Percentiles rank a stretch among this genome's conserved stretches.
phyloP scores from a whole-genome alignment of 257 asterid species.

The Gardenia jasminoides region DNA sequence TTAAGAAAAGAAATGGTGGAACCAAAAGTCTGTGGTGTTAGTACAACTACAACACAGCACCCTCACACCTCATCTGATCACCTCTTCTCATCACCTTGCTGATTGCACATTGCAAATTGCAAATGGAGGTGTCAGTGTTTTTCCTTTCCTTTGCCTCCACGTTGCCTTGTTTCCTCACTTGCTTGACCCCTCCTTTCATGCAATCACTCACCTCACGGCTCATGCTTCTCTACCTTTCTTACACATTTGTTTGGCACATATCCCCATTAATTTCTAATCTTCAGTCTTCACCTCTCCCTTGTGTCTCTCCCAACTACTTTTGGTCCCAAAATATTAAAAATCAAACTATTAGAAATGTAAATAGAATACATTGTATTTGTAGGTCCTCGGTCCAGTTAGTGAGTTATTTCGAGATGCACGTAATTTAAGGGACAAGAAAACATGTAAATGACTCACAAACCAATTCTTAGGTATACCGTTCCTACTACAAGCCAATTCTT shows the following conservation, averaged over 20 bases:
- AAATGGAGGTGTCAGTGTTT: constrained; percentile 6
- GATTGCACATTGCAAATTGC: background rate
- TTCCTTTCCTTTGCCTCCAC: constrained; percentile 31
- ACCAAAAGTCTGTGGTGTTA: background rate
- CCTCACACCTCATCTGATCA: background rate
- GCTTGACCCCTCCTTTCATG: constrained; percentile 11
- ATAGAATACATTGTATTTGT: too few relatives aligned
- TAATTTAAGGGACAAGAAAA: too few relatives aligned
- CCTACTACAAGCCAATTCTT: background rate
- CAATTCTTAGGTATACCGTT: too few relatives aligned
- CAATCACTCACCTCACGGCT: background rate
- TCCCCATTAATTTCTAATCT: too few relatives aligned
- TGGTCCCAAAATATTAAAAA: background rate
- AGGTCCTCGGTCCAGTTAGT: too few relatives aligned
- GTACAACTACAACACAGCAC: background rate
- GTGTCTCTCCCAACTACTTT: background rate
- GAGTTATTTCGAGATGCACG: too few relatives aligned
- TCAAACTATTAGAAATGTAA: too few relatives aligned
- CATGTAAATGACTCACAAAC: too few relatives aligned
- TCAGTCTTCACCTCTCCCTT: background rate
- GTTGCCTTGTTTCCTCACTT: constrained; percentile 28
- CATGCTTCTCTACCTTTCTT: background rate
- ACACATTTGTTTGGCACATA: constrained; percentile 7
- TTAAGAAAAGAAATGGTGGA: constrained; percentile 13
- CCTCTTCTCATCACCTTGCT: background rate